Conservation (phyloP, 192 early-diverging fungal genomes). For the Backusella westeae region DNA sequence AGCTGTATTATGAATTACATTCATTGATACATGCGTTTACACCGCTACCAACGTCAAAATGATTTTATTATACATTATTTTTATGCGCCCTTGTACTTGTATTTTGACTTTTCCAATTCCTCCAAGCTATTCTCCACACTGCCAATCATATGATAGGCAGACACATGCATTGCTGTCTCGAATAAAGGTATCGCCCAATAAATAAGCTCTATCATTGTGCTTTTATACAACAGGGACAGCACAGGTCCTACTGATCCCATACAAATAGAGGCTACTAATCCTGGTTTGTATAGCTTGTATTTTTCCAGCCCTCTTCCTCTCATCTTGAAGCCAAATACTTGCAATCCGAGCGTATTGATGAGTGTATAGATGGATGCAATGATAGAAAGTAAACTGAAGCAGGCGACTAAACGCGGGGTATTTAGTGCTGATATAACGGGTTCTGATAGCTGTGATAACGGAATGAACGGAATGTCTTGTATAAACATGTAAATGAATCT, state of each 20-base stretch:
- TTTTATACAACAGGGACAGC: neutral
- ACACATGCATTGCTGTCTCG: neutral
- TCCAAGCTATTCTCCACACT: neutral
- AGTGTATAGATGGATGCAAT: neutral
- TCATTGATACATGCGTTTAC: neutral
- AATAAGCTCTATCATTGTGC: neutral
- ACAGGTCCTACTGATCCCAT: neutral
- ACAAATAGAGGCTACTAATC: neutral
- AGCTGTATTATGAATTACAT: neutral
- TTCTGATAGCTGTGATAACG: neutral
- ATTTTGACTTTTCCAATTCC: neutral
- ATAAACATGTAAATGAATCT: constrained; percentile 1
- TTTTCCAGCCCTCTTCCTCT: neutral
- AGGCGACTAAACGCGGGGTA: neutral
- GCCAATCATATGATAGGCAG: constrained; percentile 1
- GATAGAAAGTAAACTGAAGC: neutral
- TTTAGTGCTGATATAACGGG: neutral
- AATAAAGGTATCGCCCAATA: neutral
- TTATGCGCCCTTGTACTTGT: neutral
- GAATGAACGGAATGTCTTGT: neutral
- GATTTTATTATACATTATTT: no score
- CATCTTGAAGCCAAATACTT: neutral
- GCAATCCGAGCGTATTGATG: neutral
- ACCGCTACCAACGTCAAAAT: no score
- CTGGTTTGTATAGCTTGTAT: neutral